Conservation (phyloP, 2,329 filamentous ascomycete genomes). For the Sclerotiophoma versabilis region DNA sequence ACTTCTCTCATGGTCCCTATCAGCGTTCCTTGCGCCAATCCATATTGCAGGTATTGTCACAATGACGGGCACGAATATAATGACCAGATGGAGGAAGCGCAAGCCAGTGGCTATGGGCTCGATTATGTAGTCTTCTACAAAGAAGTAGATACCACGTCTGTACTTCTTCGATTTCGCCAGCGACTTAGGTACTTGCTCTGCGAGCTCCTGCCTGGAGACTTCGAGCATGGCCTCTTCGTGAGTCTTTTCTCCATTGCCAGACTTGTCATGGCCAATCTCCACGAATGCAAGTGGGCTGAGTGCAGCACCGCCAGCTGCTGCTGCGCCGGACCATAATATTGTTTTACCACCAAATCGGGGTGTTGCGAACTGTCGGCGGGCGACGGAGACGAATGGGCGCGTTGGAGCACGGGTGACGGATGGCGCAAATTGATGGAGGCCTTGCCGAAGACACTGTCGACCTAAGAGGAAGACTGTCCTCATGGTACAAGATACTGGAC, state of each 20-base stretch:
- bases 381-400: slow-evolving; percentile 37
- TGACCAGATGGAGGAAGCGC: slow-evolving; percentile 83
- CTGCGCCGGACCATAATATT: slow-evolving; percentile 44
- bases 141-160: slow-evolving; percentile 67
- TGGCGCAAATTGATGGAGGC: slow-evolving; percentile 35
- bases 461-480: slow-evolving; percentile 57
- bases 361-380: slow-evolving; percentile 44
- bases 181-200: slow-evolving; percentile 69
- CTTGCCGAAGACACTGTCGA: slow-evolving; percentile 58
- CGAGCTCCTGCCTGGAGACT: slow-evolving; percentile 78
- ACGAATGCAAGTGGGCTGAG: slow-evolving; percentile 67
- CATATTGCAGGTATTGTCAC: slow-evolving; percentile 79
- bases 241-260: slow-evolving; percentile 63
- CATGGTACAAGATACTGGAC: slow-evolving; percentile 51
- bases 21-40: slow-evolving; percentile 70
- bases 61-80: slow-evolving; percentile 92
- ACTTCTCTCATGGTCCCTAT: slow-evolving; percentile 74
- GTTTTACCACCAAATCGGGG: slow-evolving; percentile 43
- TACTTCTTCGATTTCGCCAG: slow-evolving; percentile 66
- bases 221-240: slow-evolving; percentile 87
- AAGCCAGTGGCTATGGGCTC: slow-evolving; percentile 88
- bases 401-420: slow-evolving; percentile 26
- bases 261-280: slow-evolving; percentile 61
- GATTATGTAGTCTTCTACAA: slow-evolving; percentile 73
- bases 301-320: slow-evolving; percentile 34